phyloP scores from a whole-genome alignment of 352 stramenopile genomes.

The Aphanomyces invadans region DNA sequence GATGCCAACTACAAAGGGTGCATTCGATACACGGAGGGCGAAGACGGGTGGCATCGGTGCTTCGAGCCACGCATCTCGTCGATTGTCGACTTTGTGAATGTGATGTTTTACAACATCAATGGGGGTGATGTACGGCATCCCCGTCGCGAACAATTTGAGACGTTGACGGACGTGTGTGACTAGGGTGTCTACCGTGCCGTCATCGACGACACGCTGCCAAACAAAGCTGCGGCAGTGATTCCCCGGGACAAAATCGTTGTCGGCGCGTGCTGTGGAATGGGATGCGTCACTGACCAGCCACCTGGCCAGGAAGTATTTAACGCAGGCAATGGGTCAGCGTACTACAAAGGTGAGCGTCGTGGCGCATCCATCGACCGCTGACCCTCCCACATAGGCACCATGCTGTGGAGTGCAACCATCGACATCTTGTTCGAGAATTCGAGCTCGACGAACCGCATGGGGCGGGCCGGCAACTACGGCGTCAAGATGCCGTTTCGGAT shows the following conservation, averaged over 20 bases:
- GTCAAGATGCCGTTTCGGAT: conserved; percentile 3
- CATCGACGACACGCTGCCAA: background rate
- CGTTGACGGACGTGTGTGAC: too few relatives aligned
- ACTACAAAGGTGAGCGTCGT: background rate
- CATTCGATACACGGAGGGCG: background rate
- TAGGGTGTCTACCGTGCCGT: background rate
- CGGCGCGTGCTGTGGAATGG: conserved; percentile 5
- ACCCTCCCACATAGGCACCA: background rate
- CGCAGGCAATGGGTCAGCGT: background rate
- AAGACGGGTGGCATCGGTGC: conserved; percentile 2
- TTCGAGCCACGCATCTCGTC: background rate
- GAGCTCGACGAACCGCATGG: background rate
- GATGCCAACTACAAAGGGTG: background rate
- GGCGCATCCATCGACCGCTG: background rate
- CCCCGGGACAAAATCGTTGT: background rate
- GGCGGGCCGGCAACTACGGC: conserved; percentile 12
- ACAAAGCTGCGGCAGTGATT: background rate
- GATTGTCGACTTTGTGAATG: conserved; percentile 6
- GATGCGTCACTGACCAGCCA: background rate
- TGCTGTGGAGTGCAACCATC: conserved; percentile 11
- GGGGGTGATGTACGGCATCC: background rate
- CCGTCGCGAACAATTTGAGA: too few relatives aligned
- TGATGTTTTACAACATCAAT: conserved; percentile 17
- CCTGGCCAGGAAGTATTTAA: background rate
- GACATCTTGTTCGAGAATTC: conserved; percentile 5